phyloP scores from a whole-genome alignment of 768 basidiomycete genomes.

The Nidularia pulvinata region DNA sequence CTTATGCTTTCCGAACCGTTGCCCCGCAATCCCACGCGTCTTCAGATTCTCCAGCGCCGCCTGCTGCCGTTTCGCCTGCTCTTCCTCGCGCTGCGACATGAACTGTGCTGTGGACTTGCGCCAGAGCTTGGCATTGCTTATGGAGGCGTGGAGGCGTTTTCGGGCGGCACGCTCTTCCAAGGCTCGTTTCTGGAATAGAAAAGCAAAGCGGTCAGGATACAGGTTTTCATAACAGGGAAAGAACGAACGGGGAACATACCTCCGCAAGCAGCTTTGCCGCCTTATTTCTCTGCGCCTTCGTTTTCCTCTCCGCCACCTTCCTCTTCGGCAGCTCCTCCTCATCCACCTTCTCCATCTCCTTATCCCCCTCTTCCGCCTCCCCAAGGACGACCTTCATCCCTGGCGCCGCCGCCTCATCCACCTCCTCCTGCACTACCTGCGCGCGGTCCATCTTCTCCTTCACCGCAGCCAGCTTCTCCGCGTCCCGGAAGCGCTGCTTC shows the following conservation, averaged over 20 bases:
- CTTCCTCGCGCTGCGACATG: constrained; percentile 37
- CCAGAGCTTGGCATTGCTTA: constrained; percentile 55
- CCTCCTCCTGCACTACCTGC: constrained; percentile 25
- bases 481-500: constrained; percentile 51
- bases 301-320: no score
- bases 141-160: constrained; percentile 60
- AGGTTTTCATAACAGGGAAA: no score
- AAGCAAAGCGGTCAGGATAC: no score
- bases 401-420: constrained; percentile 35
- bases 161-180: constrained; percentile 56
- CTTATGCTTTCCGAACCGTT: constrained; percentile 77
- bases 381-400: constrained; percentile 75
- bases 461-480: constrained; percentile 48
- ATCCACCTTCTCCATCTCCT: constrained; percentile 30
- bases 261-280: constrained; percentile 64
- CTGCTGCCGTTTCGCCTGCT: constrained; percentile 36
- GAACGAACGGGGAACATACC: constrained; percentile 38
- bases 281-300: constrained; percentile 58
- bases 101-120: constrained; percentile 37
- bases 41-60: constrained; percentile 49
- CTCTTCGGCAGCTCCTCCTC: no score
- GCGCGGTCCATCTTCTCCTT: constrained; percentile 59
- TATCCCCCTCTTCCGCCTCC: constrained; percentile 33
- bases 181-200: constrained; percentile 52
- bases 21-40: constrained; percentile 65